These are phyloP conservation scores for Mytilinidion resinicola DNA, from an alignment of 495 filamentous ascomycete genomes.

Conservation along the genomic window DNA sequence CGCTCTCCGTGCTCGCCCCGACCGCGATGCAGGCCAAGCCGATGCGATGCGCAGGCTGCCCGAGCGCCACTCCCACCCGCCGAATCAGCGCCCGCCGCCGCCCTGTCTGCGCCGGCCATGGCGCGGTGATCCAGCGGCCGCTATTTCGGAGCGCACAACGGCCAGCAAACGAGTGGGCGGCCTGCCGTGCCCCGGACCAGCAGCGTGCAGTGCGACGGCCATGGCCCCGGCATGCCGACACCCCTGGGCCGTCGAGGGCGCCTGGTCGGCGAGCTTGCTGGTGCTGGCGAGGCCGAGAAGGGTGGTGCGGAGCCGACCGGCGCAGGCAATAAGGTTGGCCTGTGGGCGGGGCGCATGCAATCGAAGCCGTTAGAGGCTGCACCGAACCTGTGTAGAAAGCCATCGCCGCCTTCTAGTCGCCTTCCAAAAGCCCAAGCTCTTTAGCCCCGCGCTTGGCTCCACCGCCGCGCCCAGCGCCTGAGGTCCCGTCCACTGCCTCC, in stretches of 20 bases:
- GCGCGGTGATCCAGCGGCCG: constrained; percentile 6
- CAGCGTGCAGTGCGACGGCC: too few relatives aligned
- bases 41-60: constrained; percentile 2
- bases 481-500: too few relatives aligned
- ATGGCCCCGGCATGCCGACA: too few relatives aligned
- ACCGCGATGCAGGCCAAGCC: neutral
- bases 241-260: too few relatives aligned
- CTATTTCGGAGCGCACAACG: constrained; percentile 4
- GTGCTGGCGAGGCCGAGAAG: neutral
- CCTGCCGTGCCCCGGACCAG: neutral
- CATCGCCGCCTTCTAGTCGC: neutral
- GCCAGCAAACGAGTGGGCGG: neutral
- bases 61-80: neutral
- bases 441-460: neutral
- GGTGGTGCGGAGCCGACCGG: constrained; percentile 1
- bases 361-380: constrained; percentile 4
- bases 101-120: neutral
- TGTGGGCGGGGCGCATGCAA: neutral
- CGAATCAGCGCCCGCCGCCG: neutral
- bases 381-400: constrained; percentile 1
- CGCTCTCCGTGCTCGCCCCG: neutral
- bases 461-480: too few relatives aligned
- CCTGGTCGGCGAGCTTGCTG: neutral
- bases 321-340: neutral
- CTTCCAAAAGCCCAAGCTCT: neutral